Conservation (phyloP, 495 filamentous ascomycete genomes). For the Neurospora sp. region DNA sequence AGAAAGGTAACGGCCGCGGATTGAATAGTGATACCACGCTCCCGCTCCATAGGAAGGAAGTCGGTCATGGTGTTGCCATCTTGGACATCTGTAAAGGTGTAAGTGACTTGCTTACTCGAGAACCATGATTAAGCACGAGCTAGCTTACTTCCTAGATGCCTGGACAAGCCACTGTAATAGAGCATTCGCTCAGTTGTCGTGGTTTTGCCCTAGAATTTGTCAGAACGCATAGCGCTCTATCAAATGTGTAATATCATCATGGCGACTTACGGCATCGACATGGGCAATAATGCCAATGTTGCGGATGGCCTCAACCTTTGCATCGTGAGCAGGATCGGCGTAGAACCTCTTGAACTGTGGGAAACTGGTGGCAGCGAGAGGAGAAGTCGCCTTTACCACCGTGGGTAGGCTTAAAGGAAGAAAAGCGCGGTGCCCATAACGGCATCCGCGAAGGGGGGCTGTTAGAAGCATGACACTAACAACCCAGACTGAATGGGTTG, state of each 20-base stretch:
- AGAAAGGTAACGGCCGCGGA: slow-evolving; percentile 93
- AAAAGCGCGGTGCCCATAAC: slow-evolving; percentile 7
- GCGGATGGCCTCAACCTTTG: slow-evolving; percentile 46
- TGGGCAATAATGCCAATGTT: slow-evolving; percentile 99
- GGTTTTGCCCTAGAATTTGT: slow-evolving; percentile 68
- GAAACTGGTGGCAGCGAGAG: neutral
- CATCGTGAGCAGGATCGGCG: slow-evolving; percentile 15
- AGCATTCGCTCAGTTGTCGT: slow-evolving; percentile 99
- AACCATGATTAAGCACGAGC: neutral
- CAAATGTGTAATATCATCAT: slow-evolving; percentile 1
- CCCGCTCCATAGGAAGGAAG: slow-evolving; percentile 88
- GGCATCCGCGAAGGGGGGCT: slow-evolving; percentile 3
- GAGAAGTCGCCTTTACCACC: neutral
- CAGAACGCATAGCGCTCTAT: neutral
- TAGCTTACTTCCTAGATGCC: slow-evolving; percentile 66
- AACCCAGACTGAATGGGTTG: neutral
- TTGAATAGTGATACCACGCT: slow-evolving; percentile 94
- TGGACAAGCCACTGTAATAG: slow-evolving; percentile 86
- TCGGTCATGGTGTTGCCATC: slow-evolving; percentile 96
- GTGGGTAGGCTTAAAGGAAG: neutral
- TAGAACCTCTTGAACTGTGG: neutral
- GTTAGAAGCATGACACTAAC: slow-evolving; percentile 11
- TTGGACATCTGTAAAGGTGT: slow-evolving; percentile 62
- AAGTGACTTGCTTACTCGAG: slow-evolving; percentile 1
- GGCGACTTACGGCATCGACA: slow-evolving; percentile 73